Conservation (phyloP, 1,284 basidiomycete genomes). For the Moesziomyces parantarcticus region DNA sequence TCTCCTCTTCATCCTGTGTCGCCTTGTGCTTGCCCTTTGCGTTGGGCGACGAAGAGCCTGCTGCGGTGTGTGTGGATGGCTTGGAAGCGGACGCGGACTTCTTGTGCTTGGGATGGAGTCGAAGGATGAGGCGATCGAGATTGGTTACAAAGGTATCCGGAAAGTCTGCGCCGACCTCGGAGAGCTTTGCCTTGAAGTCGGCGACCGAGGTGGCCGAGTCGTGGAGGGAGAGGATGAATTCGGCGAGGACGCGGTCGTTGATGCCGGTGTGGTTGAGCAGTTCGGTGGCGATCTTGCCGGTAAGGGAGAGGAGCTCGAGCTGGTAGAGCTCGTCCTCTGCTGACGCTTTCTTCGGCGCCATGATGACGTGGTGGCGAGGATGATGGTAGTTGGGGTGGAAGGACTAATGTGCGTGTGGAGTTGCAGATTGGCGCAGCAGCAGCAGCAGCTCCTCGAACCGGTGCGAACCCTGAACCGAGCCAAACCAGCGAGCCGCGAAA, state of each 20-base stretch:
- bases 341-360: constrained; percentile 13
- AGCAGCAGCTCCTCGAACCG: neutral
- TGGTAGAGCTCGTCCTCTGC: constrained; percentile 59
- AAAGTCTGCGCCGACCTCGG: constrained; percentile 84
- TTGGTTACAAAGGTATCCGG: constrained; percentile 89
- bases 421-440: neutral
- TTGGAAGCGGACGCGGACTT: constrained; percentile 27
- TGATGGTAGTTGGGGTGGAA: constrained; percentile 3
- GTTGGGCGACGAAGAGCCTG: constrained; percentile 63
- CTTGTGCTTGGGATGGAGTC: constrained; percentile 90
- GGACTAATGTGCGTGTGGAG: no score
- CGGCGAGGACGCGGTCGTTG: constrained; percentile 88
- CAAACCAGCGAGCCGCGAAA: no score
- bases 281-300: constrained; percentile 63
- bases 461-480: constrained; percentile 6
- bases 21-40: constrained; percentile 68
- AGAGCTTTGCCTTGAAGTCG: constrained; percentile 85
- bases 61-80: constrained; percentile 64
- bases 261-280: constrained; percentile 73
- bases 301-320: constrained; percentile 65
- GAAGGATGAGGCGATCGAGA: constrained; percentile 91
- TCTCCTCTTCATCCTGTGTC: constrained; percentile 71
- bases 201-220: constrained; percentile 80
- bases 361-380: neutral
- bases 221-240: constrained; percentile 94